Percentiles rank a stretch among this genome's conserved stretches.
Conservation (phyloP, 169 alveolate species). For the Cryptosporidium parvum region DNA sequence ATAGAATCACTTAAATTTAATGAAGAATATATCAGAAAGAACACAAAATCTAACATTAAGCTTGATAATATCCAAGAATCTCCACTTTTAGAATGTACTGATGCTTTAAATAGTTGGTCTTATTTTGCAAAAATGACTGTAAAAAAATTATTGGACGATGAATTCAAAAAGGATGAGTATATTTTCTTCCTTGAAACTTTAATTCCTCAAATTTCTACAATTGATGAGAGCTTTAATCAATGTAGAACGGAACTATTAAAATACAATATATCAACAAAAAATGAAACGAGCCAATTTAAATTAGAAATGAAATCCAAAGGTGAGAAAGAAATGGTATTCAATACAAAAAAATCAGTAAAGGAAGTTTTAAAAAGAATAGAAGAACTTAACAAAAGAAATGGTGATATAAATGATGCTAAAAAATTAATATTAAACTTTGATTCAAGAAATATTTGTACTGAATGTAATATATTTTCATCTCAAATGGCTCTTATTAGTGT, state of each 20-base stretch:
- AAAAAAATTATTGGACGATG: slow-evolving; percentile 6
- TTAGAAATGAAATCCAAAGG: neutral
- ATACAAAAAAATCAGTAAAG: slow-evolving; percentile 9
- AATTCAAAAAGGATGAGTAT: neutral
- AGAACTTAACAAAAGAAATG: slow-evolving; percentile 5
- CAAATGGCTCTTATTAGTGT: slow-evolving; percentile 50
- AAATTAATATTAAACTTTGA: slow-evolving; percentile 14
- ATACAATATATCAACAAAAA: neutral
- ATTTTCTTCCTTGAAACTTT: slow-evolving; percentile 4
- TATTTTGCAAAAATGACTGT: slow-evolving; percentile 15
- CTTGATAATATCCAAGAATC: neutral
- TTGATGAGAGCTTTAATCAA: slow-evolving; percentile 9
- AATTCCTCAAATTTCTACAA: slow-evolving; percentile 10
- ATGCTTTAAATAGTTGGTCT: slow-evolving; percentile 48
- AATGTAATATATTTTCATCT: slow-evolving; percentile 36
- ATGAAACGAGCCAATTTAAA: slow-evolving; percentile 16
- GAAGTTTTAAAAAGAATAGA: neutral
- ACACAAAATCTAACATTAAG: neutral
- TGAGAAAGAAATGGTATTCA: slow-evolving; percentile 15
- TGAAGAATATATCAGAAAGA: neutral
- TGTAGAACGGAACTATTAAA: slow-evolving; percentile 19
- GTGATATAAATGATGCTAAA: neutral
- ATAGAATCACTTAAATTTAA: neutral
- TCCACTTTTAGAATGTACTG: slow-evolving; percentile 35
- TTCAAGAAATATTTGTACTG: slow-evolving; percentile 1